Percentiles rank a stretch among this genome's conserved stretches.
phyloP scores from a whole-genome alignment of 1,284 basidiomycete genomes.

The Puccinia coronata region DNA sequence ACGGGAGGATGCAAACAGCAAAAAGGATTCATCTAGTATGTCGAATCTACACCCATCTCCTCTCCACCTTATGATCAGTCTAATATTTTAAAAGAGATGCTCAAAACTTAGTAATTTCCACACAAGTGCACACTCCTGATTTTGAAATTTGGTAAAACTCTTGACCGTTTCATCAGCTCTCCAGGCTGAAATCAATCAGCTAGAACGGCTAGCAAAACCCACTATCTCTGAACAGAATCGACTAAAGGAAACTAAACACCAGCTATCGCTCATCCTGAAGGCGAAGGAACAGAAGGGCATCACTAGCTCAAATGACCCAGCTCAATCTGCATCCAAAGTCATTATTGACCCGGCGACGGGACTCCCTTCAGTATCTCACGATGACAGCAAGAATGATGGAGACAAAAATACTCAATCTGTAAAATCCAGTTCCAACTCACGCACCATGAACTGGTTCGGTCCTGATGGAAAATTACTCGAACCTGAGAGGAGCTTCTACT shows the following conservation, averaged over 20 bases:
- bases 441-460: slow-evolving; percentile 47
- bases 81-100: background rate
- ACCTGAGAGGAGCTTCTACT: slow-evolving; percentile 57
- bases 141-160: too few relatives aligned
- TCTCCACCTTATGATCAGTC: background rate
- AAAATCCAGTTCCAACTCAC: slow-evolving; percentile 4
- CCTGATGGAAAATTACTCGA: slow-evolving; percentile 50
- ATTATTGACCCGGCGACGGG: slow-evolving; percentile 47
- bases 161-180: slow-evolving; percentile 12
- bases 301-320: background rate
- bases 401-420: background rate
- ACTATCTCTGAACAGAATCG: slow-evolving; percentile 34
- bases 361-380: background rate
- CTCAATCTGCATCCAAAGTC: background rate
- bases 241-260: slow-evolving; percentile 24
- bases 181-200: slow-evolving; percentile 47
- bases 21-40: slow-evolving; percentile 40
- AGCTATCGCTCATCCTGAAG: slow-evolving; percentile 29
- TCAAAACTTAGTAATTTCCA: too few relatives aligned
- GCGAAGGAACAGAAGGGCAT: slow-evolving; percentile 21
- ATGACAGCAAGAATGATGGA: background rate
- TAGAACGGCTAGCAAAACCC: slow-evolving; percentile 34
- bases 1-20: slow-evolving; percentile 38
- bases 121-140: too few relatives aligned
- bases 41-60: background rate